phyloP scores from a whole-genome alignment of 345 rosid species.

The Rhodamnia argentea region DNA sequence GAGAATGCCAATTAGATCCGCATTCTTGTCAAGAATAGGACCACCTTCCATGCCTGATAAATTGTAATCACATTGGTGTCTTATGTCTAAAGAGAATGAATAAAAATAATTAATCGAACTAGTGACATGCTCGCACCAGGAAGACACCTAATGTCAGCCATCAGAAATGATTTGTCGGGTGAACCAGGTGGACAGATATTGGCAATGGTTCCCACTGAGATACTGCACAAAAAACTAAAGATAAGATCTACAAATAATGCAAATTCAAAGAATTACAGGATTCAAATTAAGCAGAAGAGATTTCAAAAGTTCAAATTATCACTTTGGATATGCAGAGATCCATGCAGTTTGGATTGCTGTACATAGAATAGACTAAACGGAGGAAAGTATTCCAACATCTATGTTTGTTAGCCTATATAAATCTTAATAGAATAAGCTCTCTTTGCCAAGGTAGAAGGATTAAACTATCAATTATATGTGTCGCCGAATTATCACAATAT shows the following conservation, averaged over 20 bases:
- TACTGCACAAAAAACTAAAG: slow-evolving; percentile 36
- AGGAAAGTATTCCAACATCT: neutral
- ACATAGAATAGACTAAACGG: neutral
- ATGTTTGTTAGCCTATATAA: neutral
- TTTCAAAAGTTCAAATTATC: neutral
- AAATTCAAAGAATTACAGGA: neutral
- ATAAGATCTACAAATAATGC: neutral
- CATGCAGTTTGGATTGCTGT: neutral
- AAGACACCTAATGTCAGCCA: slow-evolving; percentile 94
- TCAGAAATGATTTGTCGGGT: slow-evolving; percentile 44
- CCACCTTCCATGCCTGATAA: slow-evolving; percentile 83
- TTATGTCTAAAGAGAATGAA: neutral
- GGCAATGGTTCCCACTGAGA: slow-evolving; percentile 71
- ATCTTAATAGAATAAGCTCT: neutral
- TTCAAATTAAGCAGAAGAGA: neutral
- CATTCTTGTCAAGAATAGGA: slow-evolving; percentile 60
- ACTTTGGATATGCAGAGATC: neutral
- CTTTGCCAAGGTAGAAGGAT: neutral
- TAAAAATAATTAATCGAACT: slow-evolving; percentile 4
- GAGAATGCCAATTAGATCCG: slow-evolving; percentile 58
- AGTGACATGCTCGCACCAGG: slow-evolving; percentile 52
- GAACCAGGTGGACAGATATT: slow-evolving; percentile 68
- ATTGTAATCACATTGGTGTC: neutral
- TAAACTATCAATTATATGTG: neutral
- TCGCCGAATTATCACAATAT: neutral